These are phyloP conservation scores for Ruellia speciosa DNA, from an alignment of 305 asterid genomes.

Conservation along the genomic window DNA sequence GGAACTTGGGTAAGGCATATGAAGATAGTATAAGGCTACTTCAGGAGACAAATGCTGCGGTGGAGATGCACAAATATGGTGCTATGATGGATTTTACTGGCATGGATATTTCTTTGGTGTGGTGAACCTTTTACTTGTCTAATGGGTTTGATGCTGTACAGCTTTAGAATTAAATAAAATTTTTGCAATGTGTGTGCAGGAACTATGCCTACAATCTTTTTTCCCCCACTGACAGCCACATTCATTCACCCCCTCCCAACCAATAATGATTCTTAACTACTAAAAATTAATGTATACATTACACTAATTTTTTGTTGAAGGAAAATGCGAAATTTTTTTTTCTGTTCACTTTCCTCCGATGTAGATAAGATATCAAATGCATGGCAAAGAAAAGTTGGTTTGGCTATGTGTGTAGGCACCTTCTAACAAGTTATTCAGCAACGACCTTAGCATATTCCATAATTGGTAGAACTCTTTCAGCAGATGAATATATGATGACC, in stretches of 20 bases:
- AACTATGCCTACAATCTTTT: no score
- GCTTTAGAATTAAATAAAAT: neutral
- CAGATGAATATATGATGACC: no score
- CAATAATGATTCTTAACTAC: conserved; percentile 2
- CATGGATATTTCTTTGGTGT: conserved; percentile 56
- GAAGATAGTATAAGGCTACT: conserved; percentile 56
- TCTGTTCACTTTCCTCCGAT: conserved; percentile 5
- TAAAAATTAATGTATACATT: neutral
- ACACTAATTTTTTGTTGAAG: conserved; percentile 9
- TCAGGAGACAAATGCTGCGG: conserved; percentile 79
- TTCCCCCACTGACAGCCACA: no score
- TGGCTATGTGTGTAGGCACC: no score
- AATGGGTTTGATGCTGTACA: conserved; percentile 3
- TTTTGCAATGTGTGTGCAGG: neutral
- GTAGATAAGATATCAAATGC: conserved; percentile 5
- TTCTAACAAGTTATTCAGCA: no score
- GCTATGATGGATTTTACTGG: conserved; percentile 74
- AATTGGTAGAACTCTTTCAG: no score
- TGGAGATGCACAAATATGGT: conserved; percentile 82
- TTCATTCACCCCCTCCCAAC: no score
- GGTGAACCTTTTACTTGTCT: conserved; percentile 19
- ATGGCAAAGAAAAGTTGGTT: conserved; percentile 3
- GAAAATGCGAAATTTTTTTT: neutral
- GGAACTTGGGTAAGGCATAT: conserved; percentile 51
- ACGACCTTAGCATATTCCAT: no score